phyloP scores from a whole-genome alignment of 192 early-diverging fungal species.

The Chytriomyces hyalinus region DNA sequence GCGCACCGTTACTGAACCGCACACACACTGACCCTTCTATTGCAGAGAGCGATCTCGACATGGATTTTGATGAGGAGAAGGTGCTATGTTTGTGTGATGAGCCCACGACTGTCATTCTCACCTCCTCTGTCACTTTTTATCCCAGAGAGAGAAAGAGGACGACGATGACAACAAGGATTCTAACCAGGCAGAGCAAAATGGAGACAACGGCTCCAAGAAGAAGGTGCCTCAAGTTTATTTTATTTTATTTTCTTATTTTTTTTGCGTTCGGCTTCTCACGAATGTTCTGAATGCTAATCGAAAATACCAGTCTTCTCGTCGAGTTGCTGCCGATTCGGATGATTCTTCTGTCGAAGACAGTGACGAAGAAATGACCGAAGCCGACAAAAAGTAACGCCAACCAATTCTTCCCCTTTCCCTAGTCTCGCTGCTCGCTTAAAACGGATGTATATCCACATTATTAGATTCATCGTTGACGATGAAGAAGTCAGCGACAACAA shows the following conservation, averaged over 20 bases:
- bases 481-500: constrained; percentile 55
- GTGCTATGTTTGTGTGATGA: no score
- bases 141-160: neutral
- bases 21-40: no score
- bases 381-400: constrained; percentile 41
- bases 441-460: neutral
- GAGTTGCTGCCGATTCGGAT: constrained; percentile 15
- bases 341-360: constrained; percentile 40
- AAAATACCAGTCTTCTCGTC: no score
- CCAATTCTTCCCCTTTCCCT: neutral
- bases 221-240: neutral
- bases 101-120: no score
- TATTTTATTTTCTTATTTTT: neutral
- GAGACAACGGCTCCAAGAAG: neutral
- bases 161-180: constrained; percentile 10
- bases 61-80: no score
- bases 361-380: constrained; percentile 56
- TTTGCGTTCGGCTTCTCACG: neutral
- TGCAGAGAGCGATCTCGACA: no score
- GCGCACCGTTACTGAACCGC: no score
- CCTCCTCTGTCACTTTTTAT: no score
- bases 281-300: neutral
- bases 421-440: neutral
- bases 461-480: constrained; percentile 59
- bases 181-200: neutral